Base-by-base conservation (phyloP, 441 rosid genomes). In the Bocquillonia castaneifolia region DNA sequence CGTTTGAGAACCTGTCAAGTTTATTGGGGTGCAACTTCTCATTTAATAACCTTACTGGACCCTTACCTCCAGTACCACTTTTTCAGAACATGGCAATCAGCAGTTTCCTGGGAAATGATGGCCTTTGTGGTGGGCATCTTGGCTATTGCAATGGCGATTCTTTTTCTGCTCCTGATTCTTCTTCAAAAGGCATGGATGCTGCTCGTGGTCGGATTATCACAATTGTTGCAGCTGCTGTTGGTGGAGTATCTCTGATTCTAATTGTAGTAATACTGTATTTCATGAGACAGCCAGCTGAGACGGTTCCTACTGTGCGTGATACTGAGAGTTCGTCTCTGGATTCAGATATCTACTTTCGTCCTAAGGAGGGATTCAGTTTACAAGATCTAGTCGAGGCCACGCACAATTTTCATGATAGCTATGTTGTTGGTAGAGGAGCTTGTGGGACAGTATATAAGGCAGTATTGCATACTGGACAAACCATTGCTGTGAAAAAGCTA, bases 361-460 rank as follows among this genome's bases (percentile, higher is more conserved):
- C 92, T 0, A 94, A 87, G 76, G 99, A 91, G 66, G 83, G 90
- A 17, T 87, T 91, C 75, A 81, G 85, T 13, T 86, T 90, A 58
- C 90, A 87, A 72, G 96, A 87, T 80, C 82, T 94, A 48, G 72
- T 91, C 23, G 91, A 85, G 74, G 86, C 87, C 60, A 91, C 99
- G 2, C 80, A 78, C 57, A 90, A 87, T 69, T 94, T 94, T 76
- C 81, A 91, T 18, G 97, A 91, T 5, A 84, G 86, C 69, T 91
- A 83, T 79, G 79, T 84, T 48, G 78, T 91, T 47, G 97, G 97
- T 45, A 84, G 81, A 70, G 99, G 97, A 58, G 97, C 96, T 56
- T 91, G 95, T 63, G 99, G 99, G 68, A 89, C 93, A 3, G 97
- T 93, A 34, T 93, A 91, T 64, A 91, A 87, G 78, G 96, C 97